These are phyloP conservation scores for Geotrichum armillariae DNA, from an alignment of 1,139 yeast genomes.

Conservation along the genomic window DNA sequence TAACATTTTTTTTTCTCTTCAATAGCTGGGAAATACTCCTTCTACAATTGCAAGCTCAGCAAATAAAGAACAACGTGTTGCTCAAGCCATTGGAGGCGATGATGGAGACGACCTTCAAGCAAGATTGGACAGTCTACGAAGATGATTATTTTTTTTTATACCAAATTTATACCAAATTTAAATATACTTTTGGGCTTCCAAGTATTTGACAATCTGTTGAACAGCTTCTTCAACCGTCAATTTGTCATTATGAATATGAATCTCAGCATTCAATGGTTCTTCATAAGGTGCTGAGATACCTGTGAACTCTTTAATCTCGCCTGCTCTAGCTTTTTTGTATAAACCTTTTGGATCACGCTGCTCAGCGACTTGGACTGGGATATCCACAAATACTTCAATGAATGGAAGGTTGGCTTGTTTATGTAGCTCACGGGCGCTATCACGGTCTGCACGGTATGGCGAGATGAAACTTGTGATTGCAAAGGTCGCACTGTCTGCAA, in stretches of 20 bases:
- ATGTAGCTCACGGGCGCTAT: constrained; percentile 81
- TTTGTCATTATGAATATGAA: constrained; percentile 74
- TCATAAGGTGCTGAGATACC: constrained; percentile 97
- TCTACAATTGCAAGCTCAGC: constrained; percentile 44
- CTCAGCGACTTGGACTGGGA: constrained; percentile 91
- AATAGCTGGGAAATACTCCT: constrained; percentile 63
- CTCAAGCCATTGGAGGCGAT: constrained; percentile 53
- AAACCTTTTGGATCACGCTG: constrained; percentile 96
- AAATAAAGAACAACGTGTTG: constrained; percentile 44
- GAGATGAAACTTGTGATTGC: constrained; percentile 90
- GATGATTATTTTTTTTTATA: constrained; percentile 35
- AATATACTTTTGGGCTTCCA: constrained; percentile 55
- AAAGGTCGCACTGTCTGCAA: constrained; percentile 84
- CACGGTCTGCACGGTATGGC: constrained; percentile 84
- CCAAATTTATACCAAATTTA: background rate
- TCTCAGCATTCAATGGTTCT: constrained; percentile 82
- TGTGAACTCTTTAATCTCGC: constrained; percentile 89
- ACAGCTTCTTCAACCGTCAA: constrained; percentile 80
- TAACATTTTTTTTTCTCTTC: constrained; percentile 31
- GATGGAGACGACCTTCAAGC: constrained; percentile 93
- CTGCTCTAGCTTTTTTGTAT: constrained; percentile 95
- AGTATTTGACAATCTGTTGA: constrained; percentile 65
- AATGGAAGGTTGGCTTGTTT: constrained; percentile 74
- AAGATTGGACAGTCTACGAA: constrained; percentile 77
- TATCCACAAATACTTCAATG: constrained; percentile 88